Evolutionary conservation across 2,329 filamentous ascomycete genomes (phyloP), one percentile per base, ranked within the genome.

Genomic region (Bipolaris gigantea): DNA sequence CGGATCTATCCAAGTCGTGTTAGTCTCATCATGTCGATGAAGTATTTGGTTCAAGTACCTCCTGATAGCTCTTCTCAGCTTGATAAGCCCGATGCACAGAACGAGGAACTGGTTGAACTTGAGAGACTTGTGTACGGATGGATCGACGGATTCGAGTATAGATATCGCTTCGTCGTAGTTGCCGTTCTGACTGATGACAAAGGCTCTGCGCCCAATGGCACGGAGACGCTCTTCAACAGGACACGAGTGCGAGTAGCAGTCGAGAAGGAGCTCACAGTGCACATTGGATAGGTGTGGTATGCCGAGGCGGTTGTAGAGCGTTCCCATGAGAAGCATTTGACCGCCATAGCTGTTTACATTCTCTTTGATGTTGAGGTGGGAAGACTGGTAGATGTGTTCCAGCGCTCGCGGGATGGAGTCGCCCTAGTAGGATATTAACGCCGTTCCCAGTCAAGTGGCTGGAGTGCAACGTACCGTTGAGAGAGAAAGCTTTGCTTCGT

Each of bases 401-500:
- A 94, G 80, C 1, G 89, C 86, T 33, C 79, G 78, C 2, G 83
- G 76, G 40, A 85, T 73, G 53, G 80, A 81, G 53, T 84, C 83
- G 42, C 84, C 84, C 82, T 84, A 19, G 56, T 15, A 5, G 5
- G 10, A n/a, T 30, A 16, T 57, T 53, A 57, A 42, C 25, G 19
- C 13, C 9, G 6, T 35, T 19, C 15, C 39, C n/a, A 21, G 3
- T 11, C 35, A 18, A 19, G 5, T 35, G 27, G 13, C 18, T 1
- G 15, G 13, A 15, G 18, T 10, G 16, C 0, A 9, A 53, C 87
- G 82, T 75, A 91, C 91, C 65, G 86, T 88, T 49, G 85, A 82
- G 52, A 97, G 80, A 18, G 84, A 84, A 38, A 95, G 77, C 70
- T 92, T 95, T 2, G 92, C 90, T 73, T 97, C 92, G 63, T 88